A percentile compares a stretch with the other conserved stretches of the same genome.
phyloP scores from a whole-genome alignment of 257 asterid species.

The Solanum ossicruentum region DNA sequence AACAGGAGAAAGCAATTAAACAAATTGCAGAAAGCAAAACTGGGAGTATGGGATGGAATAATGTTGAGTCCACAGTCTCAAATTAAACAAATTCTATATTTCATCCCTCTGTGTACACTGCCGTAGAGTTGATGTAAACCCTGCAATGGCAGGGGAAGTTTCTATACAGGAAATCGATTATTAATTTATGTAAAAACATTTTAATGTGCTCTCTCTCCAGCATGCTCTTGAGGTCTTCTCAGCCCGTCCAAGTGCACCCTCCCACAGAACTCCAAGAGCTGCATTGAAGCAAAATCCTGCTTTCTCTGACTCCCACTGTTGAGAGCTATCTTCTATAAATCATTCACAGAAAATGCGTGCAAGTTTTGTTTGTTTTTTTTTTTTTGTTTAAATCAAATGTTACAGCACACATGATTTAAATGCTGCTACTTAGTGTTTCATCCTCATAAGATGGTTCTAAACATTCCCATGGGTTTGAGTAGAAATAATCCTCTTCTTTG shows the following conservation, averaged over 20 bases:
- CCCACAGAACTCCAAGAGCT: constrained; percentile 13
- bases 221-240: background rate
- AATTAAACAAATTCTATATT: constrained; percentile 24
- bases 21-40: too few relatives aligned
- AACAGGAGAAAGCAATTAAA: background rate
- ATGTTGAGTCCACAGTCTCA: background rate
- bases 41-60: background rate
- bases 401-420: constrained; percentile 16
- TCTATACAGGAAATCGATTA: constrained; percentile 52
- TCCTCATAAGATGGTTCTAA: constrained; percentile 44
- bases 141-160: constrained; percentile 37
- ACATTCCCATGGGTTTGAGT: constrained; percentile 91
- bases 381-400: constrained; percentile 5
- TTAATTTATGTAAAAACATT: constrained; percentile 12
- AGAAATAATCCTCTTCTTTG: constrained; percentile 95
- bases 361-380: background rate
- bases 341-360: constrained; percentile 10
- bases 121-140: constrained; percentile 22
- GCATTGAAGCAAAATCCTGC: constrained; percentile 18
- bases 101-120: constrained; percentile 32
- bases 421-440: constrained; percentile 21
- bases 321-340: constrained; percentile 8
- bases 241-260: background rate
- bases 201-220: background rate
- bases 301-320: background rate